Base-by-base conservation (phyloP, 345 rosid species). In the Eucalyptus virginea region DNA sequence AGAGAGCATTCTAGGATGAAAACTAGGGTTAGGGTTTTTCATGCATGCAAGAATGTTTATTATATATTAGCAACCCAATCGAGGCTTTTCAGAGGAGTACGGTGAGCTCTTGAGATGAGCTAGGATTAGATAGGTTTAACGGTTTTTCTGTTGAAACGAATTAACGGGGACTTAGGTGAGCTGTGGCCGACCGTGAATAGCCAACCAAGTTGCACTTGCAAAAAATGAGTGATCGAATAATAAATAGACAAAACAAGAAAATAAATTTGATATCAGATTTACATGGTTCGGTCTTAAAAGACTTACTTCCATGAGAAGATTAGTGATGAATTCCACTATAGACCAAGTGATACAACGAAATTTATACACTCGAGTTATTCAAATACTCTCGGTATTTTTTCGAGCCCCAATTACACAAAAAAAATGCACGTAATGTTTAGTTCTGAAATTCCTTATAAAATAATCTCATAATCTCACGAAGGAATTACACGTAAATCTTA, bases 251-350 rank as follows among this genome's bases (percentile, higher is more conserved):
- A 5, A 52, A 19, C 1, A 52, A 19, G 11, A 52, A 52, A 52
- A 52, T 19, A 52, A 52, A 52, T 52, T 52, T 8, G 10, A 52
- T 21, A 19, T 8, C 24, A 3, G 4, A 52, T 51, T 18, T 51
- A 51, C 10, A 4, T 52, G 2, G 0, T 52, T 52, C 0, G 0
- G 2, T 52, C 2, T 2, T 51, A 51, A 51, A 51, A 51, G 0
- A 50, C 52, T 3, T 16, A 50, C 52, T 19, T 50, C 1, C 52
- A 16, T 50, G 8, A 5, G 8, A 50, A 50, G 8, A 50, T 50
- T 50, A 50, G 8, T 1, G 7, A 50, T 18, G 0, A 50, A 50
- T 50, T 50, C 3, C 0, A 50, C 8, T 50, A 50, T 50, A 6
- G 7, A 49, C 5, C 1, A 49, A 49, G 18, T 15, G 18, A 49